phyloP scores from a whole-genome alignment of 345 rosid genomes.

The Cardamine chenopodiifolia region DNA sequence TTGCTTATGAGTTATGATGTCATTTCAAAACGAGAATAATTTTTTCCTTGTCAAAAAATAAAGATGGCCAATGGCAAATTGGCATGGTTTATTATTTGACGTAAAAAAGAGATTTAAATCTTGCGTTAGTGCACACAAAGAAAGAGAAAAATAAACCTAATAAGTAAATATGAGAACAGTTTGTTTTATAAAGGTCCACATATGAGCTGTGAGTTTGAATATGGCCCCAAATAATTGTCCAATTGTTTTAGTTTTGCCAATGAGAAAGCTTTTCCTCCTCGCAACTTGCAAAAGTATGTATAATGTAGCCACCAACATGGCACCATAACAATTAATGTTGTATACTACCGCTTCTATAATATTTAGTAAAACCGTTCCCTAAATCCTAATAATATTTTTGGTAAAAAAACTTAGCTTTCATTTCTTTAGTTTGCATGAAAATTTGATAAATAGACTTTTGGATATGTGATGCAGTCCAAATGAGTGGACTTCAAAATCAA shows the following conservation, averaged over 20 bases:
- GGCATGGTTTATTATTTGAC: not conserved
- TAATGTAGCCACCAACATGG: conserved; percentile 22
- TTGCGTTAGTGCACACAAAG: not conserved
- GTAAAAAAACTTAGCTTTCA: not conserved
- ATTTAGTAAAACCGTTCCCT: conserved; percentile 29
- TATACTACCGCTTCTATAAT: conserved; percentile 12
- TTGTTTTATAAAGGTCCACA: conserved; percentile 34
- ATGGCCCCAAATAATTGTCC: conserved; percentile 27
- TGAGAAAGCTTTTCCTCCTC: conserved; percentile 7
- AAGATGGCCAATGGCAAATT: not conserved
- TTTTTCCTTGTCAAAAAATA: not conserved
- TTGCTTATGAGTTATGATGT: not conserved
- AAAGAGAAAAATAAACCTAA: not conserved
- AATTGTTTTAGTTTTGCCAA: conserved; percentile 17
- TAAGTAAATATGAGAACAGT: conserved; percentile 13
- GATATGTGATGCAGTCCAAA: conserved; percentile 37
- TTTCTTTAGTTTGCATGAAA: not conserved
- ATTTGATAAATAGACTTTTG: not conserved
- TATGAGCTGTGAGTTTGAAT: conserved; percentile 38
- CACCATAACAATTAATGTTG: conserved; percentile 30
- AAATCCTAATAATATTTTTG: not conserved
- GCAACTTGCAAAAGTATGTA: conserved; percentile 33
- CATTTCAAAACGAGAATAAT: not conserved
- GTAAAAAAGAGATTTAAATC: not conserved
- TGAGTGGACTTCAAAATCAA: conserved; percentile 44